Base-by-base conservation (phyloP, 164 flowering plant genomes). In the Paratinospora sagittata region DNA sequence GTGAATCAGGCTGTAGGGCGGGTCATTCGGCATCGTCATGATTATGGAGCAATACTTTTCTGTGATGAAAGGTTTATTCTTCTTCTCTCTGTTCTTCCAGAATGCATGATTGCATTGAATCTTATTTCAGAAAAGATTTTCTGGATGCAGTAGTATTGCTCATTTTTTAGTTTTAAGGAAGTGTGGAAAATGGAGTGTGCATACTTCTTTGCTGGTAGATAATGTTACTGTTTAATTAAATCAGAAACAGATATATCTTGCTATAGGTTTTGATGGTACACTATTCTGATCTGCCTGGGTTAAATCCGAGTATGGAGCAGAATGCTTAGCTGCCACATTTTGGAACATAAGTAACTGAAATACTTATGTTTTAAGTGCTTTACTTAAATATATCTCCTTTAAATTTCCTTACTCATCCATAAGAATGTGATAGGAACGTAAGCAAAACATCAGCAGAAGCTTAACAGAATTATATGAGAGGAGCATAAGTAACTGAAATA, bases 1-100 rank as follows among this genome's bases (percentile, higher is more conserved):
- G 97, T 95, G 52, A 95, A 95, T 82, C 99, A 95, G 85, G 97
- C 99, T 65, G 91, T 95, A 75, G 99, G 99, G 16, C 99, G 99
- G 75, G 97, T 95, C 70, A 95, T 95, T 73, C 97, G 99, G 64
- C 99, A 95, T 83, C 90, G 89, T 27, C 80, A 90, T 86, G 99
- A 95, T 81, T 92, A 88, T 79, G 99, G 99, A 74, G 97, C 99
- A 60, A 89, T 95, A 62, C 84, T 95, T 27, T 89, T 95, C 63
- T 91, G 96, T 80, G 99, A 95, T 85, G 97, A 92, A 78, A 95
- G 99, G 99, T 95, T 73, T 66, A 37, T 9, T 75, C 19, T 45
- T 45, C 26, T 27, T 33, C 34, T 43, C 17, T 7, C 60, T 66
- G 11, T 7, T n/a, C 9, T 30, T 23, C 9, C 39, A 21, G 1